Evolutionary conservation across 805 yeast species (phyloP), one percentile per base, ranked within the genome.

Genomic region (Deakozyma indianensis): DNA sequence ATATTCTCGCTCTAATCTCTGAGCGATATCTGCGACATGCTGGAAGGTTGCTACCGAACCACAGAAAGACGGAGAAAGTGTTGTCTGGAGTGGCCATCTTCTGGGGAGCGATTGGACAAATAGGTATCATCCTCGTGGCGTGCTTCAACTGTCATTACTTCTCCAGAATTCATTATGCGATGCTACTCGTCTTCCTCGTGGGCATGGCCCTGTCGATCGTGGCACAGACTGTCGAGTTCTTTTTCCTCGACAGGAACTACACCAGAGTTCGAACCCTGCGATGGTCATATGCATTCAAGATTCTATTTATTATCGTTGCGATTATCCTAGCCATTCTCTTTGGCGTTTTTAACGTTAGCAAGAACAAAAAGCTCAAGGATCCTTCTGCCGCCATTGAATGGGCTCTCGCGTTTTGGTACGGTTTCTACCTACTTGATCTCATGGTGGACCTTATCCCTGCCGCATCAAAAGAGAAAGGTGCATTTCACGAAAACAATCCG

Each of bases 401-500:
- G 97, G 58, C 78, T 2, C 62, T 88, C 40, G 78, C 90, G n/a
- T 88, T 79, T 62, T 79, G 84, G 77, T 88, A 83, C 58, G 92
- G 94, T 2, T 54, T 80, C 27, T 67, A 83, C 49, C 73, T 80
- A 51, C 56, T 80, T 3, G 64, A 79, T 47, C 69, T 88, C 60
- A 65, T 82, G 1, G 69, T 74, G 48, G 96, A 90, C 58, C 69
- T 87, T 52, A 70, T 73, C 53, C 80, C 86, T 1, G 79, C 83
- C 20, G 73, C 78, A 18, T 64, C 66, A 49, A 61, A 57, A 22
- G 20, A 35, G 16, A 54, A 54, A 48, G 64, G 63, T 23, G 53
- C 44, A 44, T 50, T 49, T 24, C 51, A 44, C 45, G 14, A 25
- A 7, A 47, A 52, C 40, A 44, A 45, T 14, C 16, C 23, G 23